Evolutionary conservation across 495 filamentous ascomycete species (phyloP).

Genomic region (Talaromyces adpressus): DNA sequence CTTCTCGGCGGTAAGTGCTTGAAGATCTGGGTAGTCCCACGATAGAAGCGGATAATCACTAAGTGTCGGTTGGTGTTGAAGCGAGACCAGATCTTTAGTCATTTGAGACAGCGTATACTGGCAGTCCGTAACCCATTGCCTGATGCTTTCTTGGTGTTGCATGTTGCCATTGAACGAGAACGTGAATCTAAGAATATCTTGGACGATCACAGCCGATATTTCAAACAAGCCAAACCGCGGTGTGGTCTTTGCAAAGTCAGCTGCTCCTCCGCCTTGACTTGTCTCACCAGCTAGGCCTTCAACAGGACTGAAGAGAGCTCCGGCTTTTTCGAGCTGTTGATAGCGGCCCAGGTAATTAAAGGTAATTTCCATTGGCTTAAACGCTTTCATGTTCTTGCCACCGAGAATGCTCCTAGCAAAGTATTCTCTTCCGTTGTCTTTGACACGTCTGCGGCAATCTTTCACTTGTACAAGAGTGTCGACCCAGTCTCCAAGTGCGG

Average conservation of each 20-base stretch:
- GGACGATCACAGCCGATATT: conserved; percentile 51
- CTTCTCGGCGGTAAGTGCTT: conserved; percentile 34
- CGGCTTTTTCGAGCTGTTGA: conserved; percentile 54
- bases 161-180: conserved; percentile 58
- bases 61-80: conserved; percentile 46
- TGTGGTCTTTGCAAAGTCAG: conserved; percentile 48
- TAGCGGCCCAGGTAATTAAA: conserved; percentile 65
- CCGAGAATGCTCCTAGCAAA: conserved; percentile 44
- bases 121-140: conserved; percentile 53
- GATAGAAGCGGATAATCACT: conserved; percentile 58
- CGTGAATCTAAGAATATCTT: conserved; percentile 53
- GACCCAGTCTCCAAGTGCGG: conserved; percentile 23
- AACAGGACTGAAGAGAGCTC: conserved; percentile 53
- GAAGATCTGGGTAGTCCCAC: conserved; percentile 50
- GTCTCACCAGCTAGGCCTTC: conserved; percentile 43
- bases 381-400: conserved; percentile 29
- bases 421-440: conserved; percentile 44
- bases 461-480: conserved; percentile 39
- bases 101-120: conserved; percentile 45
- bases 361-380: conserved; percentile 57
- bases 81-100: conserved; percentile 40
- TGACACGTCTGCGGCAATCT: conserved; percentile 34
- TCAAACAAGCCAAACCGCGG: conserved; percentile 63
- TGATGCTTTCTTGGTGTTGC: conserved; percentile 49
- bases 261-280: conserved; percentile 37